Evolutionary conservation across 31 red algal species (phyloP), one percentile per base, ranked within the genome.

Genomic region (Porphyra umbilicalis): DNA sequence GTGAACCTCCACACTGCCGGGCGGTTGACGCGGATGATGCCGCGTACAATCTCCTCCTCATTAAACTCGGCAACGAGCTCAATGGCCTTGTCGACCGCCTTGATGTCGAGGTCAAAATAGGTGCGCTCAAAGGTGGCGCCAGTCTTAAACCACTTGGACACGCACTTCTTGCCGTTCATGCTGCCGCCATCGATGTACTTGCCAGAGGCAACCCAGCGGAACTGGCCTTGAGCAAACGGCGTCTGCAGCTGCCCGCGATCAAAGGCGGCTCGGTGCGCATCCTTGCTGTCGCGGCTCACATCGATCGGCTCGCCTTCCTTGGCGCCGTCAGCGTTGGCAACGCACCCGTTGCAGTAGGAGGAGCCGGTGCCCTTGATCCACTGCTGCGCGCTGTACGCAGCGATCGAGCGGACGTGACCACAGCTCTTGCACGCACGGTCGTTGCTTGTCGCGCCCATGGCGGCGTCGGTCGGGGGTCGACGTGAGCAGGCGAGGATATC

Each of bases 141-240:
- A 33, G 32, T 33, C 76, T 77, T 77, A 10, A 77, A 77, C 76
- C 76, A 77, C 76, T 77, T 77, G 34, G 30, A 77, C 14, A 77
- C 76, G 9, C 30, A 33, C 76, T 33, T 33, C 76, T 77, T 33
- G 16, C 76, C 76, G 76, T 33, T 29, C 32, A 77, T 10, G 34
- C 76, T 9, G 14, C 34, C 32, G 6, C 76, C 32, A n/a, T n/a
- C n/a, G 1, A 9, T 16, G 76, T 77, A 77, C 76, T 25, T 11
- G 25, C 76, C 76, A 11, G 34, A 35, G 2, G 76, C 76, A 11
- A 77, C 76, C 2, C 3, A 35, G 6, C 76, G 76, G 10, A 77
- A 77, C 76, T 10, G 11, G 76, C 76, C 76, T 35, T 33, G 33
- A 11, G 32, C 76, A 35, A 77, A 77, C 76, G 76, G 76, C 33